Evolutionary conservation across 108 stramenopile species (phyloP).

Genomic region (Discostella stelligeroides): DNA sequence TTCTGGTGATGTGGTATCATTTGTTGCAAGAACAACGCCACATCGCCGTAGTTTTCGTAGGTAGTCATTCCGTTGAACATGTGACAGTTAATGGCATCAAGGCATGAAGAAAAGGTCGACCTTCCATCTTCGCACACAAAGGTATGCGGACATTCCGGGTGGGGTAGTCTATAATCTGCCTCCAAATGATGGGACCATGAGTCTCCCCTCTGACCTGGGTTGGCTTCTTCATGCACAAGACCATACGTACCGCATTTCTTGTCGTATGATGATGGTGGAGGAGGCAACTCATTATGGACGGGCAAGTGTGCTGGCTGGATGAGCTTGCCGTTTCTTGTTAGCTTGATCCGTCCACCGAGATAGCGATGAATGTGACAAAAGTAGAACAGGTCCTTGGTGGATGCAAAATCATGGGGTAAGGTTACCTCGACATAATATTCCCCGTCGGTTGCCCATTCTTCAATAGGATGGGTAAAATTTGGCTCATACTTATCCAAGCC

Average conservation of each 20-base stretch:
- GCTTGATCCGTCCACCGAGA: constrained; percentile 75
- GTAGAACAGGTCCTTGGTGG: constrained; percentile 81
- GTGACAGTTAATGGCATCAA: constrained; percentile 77
- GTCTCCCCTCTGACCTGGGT: neutral
- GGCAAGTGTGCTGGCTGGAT: constrained; percentile 24
- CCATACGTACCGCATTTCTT: constrained; percentile 74
- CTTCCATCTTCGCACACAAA: constrained; percentile 58
- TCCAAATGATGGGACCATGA: constrained; percentile 1
- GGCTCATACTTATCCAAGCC: constrained; percentile 82
- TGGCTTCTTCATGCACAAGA: constrained; percentile 12
- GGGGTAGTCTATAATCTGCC: constrained; percentile 58
- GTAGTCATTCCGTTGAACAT: constrained; percentile 79
- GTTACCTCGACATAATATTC: constrained; percentile 60
- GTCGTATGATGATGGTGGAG: constrained; percentile 54
- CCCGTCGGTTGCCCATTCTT: constrained; percentile 62
- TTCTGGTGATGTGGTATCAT: constrained; percentile 96
- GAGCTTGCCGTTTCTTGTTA: constrained; percentile 49
- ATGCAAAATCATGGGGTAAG: constrained; percentile 48
- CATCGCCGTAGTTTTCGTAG: constrained; percentile 14
- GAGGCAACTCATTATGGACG: constrained; percentile 1
- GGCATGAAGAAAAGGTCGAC: constrained; percentile 49
- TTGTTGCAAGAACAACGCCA: constrained; percentile 76
- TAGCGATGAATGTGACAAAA: constrained; percentile 85
- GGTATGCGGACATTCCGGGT: constrained; percentile 56
- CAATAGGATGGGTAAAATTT: constrained; percentile 68